These are phyloP conservation scores for Solanum dulcamara DNA, from an alignment of 257 asterid genomes.

Conservation along the genomic window DNA sequence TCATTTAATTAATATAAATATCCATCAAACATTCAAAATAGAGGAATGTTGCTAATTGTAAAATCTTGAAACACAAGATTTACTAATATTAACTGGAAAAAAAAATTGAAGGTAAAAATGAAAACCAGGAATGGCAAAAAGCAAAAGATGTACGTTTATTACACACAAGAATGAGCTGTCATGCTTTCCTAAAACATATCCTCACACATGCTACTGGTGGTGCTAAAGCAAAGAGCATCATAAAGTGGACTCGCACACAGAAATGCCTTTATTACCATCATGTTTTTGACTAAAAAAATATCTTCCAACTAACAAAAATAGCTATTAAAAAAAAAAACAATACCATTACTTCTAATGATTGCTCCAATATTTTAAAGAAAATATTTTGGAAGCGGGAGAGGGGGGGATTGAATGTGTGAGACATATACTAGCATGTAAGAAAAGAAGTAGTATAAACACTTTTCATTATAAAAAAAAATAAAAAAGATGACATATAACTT, in stretches of 20 bases:
- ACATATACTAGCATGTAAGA: not conserved
- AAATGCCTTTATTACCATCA: not conserved
- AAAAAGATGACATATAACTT: too few relatives aligned
- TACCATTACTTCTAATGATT: too few relatives aligned
- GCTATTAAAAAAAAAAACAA: not conserved
- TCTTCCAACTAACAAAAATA: not conserved
- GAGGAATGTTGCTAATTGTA: too few relatives aligned
- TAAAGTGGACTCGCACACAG: not conserved
- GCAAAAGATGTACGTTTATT: constrained; percentile 20
- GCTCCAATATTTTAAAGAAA: not conserved
- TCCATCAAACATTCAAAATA: too few relatives aligned
- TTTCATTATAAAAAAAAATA: too few relatives aligned
- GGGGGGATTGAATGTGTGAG: too few relatives aligned
- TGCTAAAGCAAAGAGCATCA: not conserved
- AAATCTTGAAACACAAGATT: not conserved
- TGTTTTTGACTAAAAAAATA: not conserved
- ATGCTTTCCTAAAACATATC: constrained; percentile 30
- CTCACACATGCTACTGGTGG: constrained; percentile 2
- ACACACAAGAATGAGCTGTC: constrained; percentile 60
- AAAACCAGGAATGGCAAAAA: constrained; percentile 22
- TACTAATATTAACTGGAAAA: too few relatives aligned
- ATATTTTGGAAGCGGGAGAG: too few relatives aligned
- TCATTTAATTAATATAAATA: not conserved
- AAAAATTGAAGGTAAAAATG: not conserved
- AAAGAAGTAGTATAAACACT: too few relatives aligned